Base-by-base conservation (phyloP, 116 monocot species). In the Iris pallida region DNA sequence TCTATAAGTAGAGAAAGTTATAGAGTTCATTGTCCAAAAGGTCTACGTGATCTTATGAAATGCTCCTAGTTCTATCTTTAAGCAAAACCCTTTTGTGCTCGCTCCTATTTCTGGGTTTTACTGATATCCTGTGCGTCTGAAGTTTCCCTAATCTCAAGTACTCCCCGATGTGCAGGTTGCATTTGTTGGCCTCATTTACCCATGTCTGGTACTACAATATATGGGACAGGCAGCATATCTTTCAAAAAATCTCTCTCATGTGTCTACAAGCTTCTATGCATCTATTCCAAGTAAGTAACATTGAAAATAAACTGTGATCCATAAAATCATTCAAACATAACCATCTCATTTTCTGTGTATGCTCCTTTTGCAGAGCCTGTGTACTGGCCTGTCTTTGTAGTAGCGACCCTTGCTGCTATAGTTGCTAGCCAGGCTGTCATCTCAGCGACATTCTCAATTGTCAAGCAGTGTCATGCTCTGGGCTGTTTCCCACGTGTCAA, bases 151-250 rank as follows among this genome's bases (percentile, higher is more conserved):
- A 30, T 30, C 30, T 30, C 30, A 30, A 3, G 30, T 30, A 30
- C 30, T 30, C 3, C 3, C 3, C 30, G 30, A 30, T 57, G 14
- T 73, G 54, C 73, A 85, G 85, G 61, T 85, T 53, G 85, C 85
- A 55, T 85, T 80, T 68, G 57, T 81, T 45, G 20, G 56, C 45
- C 5, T 74, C 19, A 71, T 85, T 63, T 85, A 85, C 64, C 85
- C 85, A 1, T 85, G 85, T 66, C 43, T 85, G 42, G 74, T 80
- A 16, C 60, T 85, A 20, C 85, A 85, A 68, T 85, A 85, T 57
- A 85, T 85, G 85, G 85, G 85, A 16, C 85, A 85, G 64, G 85
- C 85, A 40, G 85, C 85, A 65, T 85, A 52, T 75, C 80, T 85
- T 53, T 77, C 85, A 20, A 85, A 74, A 63, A 71, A 85, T 55